Percentiles rank a stretch among this genome's conserved stretches.
Evolutionary conservation across 2,329 filamentous ascomycete species (phyloP).

Genomic region (Pseudogymnoascus sp.): DNA sequence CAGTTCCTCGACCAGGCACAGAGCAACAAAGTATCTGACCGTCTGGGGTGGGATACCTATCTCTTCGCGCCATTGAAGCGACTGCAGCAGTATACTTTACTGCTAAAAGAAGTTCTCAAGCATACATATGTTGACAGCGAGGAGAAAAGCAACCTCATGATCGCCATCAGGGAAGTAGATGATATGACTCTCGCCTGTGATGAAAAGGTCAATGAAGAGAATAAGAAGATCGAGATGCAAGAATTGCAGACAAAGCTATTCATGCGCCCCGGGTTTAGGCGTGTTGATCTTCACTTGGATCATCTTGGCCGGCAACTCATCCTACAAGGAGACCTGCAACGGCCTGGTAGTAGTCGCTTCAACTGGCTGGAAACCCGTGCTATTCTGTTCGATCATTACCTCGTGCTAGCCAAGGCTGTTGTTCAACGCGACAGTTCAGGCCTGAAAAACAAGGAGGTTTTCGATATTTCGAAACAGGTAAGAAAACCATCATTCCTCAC

Average conservation of each 20-base stretch:
- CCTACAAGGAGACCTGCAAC: slow-evolving; percentile 78
- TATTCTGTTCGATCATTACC: slow-evolving; percentile 91
- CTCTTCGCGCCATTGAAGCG: slow-evolving; percentile 89
- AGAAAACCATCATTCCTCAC: slow-evolving; percentile 24
- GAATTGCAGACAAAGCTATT: slow-evolving; percentile 79
- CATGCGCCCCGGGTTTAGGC: slow-evolving; percentile 79
- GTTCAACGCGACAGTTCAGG: slow-evolving; percentile 60
- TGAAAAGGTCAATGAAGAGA: slow-evolving; percentile 82
- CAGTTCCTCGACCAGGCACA: slow-evolving; percentile 77
- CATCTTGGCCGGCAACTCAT: slow-evolving; percentile 90
- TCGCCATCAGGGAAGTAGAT: slow-evolving; percentile 87
- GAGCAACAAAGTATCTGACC: slow-evolving; percentile 69
- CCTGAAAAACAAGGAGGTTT: slow-evolving; percentile 69
- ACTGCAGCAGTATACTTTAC: slow-evolving; percentile 79
- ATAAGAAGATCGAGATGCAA: slow-evolving; percentile 80
- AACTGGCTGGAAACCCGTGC: slow-evolving; percentile 92
- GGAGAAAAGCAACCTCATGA: slow-evolving; percentile 76
- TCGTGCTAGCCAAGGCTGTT: slow-evolving; percentile 80
- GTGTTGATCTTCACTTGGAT: slow-evolving; percentile 80
- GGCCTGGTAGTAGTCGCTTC: slow-evolving; percentile 82
- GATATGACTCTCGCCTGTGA: slow-evolving; percentile 86
- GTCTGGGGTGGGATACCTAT: slow-evolving; percentile 89
- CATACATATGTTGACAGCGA: slow-evolving; percentile 79
- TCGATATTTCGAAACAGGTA: slow-evolving; percentile 87
- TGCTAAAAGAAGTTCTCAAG: slow-evolving; percentile 75